Conservation (phyloP, 208 protist genomes). For the Trichomonas gallinae region DNA sequence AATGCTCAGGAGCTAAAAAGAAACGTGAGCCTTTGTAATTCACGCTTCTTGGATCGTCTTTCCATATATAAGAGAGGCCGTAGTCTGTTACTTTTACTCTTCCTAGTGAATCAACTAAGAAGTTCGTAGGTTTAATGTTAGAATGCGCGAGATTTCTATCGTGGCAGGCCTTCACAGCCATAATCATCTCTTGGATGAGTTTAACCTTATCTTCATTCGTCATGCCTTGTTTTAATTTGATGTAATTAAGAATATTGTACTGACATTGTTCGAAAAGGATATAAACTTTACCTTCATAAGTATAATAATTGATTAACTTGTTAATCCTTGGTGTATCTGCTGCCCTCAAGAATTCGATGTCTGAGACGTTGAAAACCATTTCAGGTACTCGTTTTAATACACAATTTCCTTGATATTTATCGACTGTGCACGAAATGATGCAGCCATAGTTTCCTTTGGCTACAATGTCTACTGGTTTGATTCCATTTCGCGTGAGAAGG, state of each 20-base stretch:
- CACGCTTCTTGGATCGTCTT: not conserved
- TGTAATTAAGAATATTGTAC: not conserved
- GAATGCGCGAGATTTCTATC: not conserved
- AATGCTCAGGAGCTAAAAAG: not conserved
- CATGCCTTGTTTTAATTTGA: not conserved
- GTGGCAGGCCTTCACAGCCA: not conserved
- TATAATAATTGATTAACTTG: not conserved
- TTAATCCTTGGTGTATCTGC: not conserved
- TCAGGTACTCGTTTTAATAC: too few species aligned
- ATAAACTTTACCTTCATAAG: not conserved
- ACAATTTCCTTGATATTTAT: too few species aligned
- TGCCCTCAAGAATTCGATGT: too few species aligned
- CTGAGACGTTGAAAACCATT: too few species aligned
- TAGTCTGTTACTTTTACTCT: not conserved
- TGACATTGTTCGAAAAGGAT: not conserved
- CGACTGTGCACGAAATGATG: too few species aligned
- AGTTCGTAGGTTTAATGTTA: not conserved
- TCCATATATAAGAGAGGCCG: not conserved
- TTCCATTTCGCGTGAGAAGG: too few species aligned
- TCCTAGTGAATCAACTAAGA: not conserved
- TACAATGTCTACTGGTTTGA: too few species aligned
- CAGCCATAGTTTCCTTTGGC: too few species aligned
- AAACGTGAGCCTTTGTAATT: not conserved
- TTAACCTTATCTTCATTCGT: not conserved
- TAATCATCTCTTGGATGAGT: not conserved